These are phyloP conservation scores for Polytrichum commune DNA, from an alignment of 225 moss, liverwort and hornwort genomes.

Conservation along the genomic window DNA sequence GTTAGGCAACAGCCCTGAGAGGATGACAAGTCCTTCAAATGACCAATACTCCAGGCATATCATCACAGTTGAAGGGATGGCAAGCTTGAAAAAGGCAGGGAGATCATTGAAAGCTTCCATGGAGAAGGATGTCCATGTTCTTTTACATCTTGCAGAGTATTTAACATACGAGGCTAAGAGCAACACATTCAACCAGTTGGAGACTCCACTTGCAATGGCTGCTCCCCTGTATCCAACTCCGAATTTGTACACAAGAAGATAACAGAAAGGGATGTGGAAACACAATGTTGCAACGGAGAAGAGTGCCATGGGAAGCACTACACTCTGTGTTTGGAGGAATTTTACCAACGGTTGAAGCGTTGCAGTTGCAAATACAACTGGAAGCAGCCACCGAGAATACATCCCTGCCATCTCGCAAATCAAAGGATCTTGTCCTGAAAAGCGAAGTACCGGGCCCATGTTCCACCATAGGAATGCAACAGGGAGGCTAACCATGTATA, in stretches of 20 bases:
- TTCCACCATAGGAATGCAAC: constrained; percentile 51
- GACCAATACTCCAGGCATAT: constrained; percentile 79
- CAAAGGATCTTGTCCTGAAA: constrained; percentile 48
- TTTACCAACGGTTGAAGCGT: constrained; percentile 57
- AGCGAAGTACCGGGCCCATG: constrained; percentile 38
- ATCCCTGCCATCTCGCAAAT: constrained; percentile 48
- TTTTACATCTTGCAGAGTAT: constrained; percentile 30
- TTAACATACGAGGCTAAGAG: constrained; percentile 37
- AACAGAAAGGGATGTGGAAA: constrained; percentile 62
- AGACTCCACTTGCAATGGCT: constrained; percentile 48
- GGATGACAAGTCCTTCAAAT: constrained; percentile 55
- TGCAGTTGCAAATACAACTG: constrained; percentile 50
- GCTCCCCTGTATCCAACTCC: constrained; percentile 60
- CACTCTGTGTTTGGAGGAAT: constrained; percentile 64
- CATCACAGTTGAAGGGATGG: constrained; percentile 72
- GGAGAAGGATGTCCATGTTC: constrained; percentile 66
- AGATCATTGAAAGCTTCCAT: constrained; percentile 54
- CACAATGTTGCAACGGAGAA: constrained; percentile 40
- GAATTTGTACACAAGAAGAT: constrained; percentile 44
- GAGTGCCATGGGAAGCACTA: constrained; percentile 60
- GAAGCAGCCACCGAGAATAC: constrained; percentile 47
- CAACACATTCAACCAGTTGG: constrained; percentile 63
- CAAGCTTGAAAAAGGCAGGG: constrained; percentile 52
- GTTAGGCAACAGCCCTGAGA: constrained; percentile 69
- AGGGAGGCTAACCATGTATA: constrained; percentile 24